phyloP scores from a whole-genome alignment of 441 rosid species.

The Syzygium malaccense region DNA sequence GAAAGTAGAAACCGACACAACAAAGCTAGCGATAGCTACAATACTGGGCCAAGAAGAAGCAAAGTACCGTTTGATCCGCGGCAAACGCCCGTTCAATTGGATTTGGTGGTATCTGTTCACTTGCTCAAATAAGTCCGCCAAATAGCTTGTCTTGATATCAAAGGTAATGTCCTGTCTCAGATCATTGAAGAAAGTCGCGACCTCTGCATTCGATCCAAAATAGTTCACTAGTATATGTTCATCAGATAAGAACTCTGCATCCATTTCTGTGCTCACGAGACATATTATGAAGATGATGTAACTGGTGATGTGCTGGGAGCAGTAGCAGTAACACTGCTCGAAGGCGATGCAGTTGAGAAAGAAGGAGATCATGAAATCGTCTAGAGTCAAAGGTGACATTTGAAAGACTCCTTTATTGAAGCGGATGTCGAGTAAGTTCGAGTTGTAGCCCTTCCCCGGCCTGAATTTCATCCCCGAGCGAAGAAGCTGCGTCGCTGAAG shows the following conservation, averaged over 20 bases:
- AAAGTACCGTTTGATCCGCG: not conserved
- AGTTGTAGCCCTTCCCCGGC: not conserved
- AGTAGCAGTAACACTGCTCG: not conserved
- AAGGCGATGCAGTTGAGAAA: slow-evolving; percentile 2
- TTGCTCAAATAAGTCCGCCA: not conserved
- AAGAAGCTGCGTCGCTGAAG: not conserved
- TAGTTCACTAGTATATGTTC: not conserved
- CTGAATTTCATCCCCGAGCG: not conserved
- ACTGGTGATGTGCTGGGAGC: not conserved
- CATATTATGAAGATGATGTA: slow-evolving; percentile 1
- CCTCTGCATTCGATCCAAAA: not conserved
- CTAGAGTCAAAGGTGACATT: not conserved
- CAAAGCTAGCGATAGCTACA: not conserved
- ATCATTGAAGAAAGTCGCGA: not conserved
- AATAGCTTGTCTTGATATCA: not conserved
- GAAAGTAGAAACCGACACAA: not conserved
- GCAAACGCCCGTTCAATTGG: not conserved
- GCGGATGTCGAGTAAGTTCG: not conserved
- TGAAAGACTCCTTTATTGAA: not conserved
- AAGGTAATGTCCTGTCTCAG: not conserved
- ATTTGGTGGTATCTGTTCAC: not conserved
- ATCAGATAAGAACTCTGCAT: not conserved
- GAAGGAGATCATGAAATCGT: not conserved
- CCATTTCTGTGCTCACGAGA: not conserved
- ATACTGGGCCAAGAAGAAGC: not conserved